Base-by-base conservation (phyloP, 331 rosid species). In the Arachis monticola region DNA sequence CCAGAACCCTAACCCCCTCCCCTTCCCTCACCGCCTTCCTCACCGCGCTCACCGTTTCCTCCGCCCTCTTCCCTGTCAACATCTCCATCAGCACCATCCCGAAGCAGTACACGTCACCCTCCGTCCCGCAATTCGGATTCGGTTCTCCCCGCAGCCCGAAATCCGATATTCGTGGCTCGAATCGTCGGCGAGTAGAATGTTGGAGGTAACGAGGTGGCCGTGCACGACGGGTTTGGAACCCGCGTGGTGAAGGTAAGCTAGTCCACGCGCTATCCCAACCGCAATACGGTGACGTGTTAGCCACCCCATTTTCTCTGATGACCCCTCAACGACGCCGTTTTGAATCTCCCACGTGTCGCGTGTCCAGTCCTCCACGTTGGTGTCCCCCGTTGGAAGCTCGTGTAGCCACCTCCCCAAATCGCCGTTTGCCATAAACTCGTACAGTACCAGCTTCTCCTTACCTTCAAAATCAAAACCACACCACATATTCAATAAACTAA, bases 321-420 rank as follows among this genome's bases (percentile, higher is more conserved):
- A 64, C 5, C 38, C 48, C 7, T 72, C 71, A 12, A 74, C 88
- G 11, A 41, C 32, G 14, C 62, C 62, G 35, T 74, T 82, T 57
- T 77, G 84, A 3, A 87, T 73, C 73, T 94, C 96, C 99, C 99
- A 94, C 70, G 85, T 94, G 89, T 94, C 99, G 0, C 80, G 59
- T 11, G 87, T 87, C 97, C 99, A 94, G 42, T 92, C 97, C 62
- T 94, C 99, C 30, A 90, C 92, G 78, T 90, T 90, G 67, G 97
- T 83, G 44, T 88, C 83, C 27, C 99, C 97, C 0, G 96, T 79
- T 2, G 97, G 97, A 0, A 94, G 93, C 84, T 90, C 99, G 69
- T 92, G 96, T 27, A 92, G 76, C 99, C 99, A 94, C 79, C 92
- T 81, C 1, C 87, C 91, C 50, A 94, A 61, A 72, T 94, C 95